A percentile compares a stretch with the other conserved stretches of the same genome.
These are phyloP conservation scores for Alnus rubra DNA, from an alignment of 306 rosid species.

Conservation along the genomic window DNA sequence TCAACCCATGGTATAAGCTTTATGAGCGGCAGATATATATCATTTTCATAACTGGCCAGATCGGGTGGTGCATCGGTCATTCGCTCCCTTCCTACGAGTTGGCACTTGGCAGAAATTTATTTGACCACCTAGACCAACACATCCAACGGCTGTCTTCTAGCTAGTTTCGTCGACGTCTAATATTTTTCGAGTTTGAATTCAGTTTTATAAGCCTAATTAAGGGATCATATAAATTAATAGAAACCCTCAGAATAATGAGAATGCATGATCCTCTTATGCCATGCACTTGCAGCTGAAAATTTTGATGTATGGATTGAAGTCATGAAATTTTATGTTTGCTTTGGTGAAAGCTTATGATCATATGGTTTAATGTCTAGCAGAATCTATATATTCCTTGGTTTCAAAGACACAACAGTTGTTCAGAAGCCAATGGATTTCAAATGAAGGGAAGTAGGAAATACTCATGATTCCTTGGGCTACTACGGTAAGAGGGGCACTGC, in stretches of 20 bases:
- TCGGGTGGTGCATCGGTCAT: conserved; percentile 4
- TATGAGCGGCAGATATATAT: background rate
- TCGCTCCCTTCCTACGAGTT: background rate
- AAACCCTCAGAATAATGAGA: no score
- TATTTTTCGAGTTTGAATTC: background rate
- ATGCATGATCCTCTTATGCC: no score
- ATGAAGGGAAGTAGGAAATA: conserved; percentile 14
- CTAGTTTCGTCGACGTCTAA: background rate
- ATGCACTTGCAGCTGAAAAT: no score
- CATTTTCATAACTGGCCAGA: background rate
- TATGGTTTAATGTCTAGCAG: background rate
- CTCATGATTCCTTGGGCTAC: background rate
- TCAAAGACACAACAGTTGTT: conserved; percentile 21
- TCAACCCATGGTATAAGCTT: background rate
- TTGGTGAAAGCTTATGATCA: background rate
- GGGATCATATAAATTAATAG: no score
- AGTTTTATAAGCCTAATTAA: background rate
- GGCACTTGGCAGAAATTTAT: background rate
- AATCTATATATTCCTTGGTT: conserved; percentile 11
- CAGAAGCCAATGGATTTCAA: background rate
- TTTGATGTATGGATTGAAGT: no score
- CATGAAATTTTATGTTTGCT: background rate
- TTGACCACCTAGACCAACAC: background rate
- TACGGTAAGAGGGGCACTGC: background rate
- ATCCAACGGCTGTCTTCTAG: background rate